These are phyloP conservation scores for Populus euphratica DNA, from an alignment of 345 rosid genomes.

Conservation along the genomic window DNA sequence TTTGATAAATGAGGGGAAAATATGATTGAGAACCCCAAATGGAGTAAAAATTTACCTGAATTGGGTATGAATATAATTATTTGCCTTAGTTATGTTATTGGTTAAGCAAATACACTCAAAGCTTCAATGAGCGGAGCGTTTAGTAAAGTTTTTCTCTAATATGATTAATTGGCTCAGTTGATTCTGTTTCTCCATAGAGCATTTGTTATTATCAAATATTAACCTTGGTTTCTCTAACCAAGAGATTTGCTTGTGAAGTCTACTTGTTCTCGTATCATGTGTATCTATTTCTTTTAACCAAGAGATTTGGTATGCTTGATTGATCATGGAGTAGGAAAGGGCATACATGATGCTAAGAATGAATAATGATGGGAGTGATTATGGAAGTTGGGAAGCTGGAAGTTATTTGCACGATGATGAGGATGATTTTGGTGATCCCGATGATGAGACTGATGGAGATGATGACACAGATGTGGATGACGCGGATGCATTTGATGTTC, in stretches of 20 bases:
- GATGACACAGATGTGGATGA: constrained; percentile 38
- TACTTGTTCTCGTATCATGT: background rate
- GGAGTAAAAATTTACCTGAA: background rate
- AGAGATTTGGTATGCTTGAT: constrained; percentile 1
- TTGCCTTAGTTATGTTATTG: background rate
- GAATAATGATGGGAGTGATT: constrained; percentile 62
- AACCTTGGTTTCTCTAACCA: background rate
- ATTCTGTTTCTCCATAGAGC: background rate
- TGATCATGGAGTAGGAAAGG: constrained; percentile 52
- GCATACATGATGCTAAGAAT: constrained; percentile 85
- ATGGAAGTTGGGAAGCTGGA: constrained; percentile 83
- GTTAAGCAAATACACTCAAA: background rate
- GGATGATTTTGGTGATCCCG: constrained; percentile 62
- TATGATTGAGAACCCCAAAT: background rate
- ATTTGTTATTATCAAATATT: background rate
- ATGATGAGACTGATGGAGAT: constrained; percentile 40
- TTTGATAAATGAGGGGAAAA: background rate
- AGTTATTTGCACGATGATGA: constrained; percentile 52
- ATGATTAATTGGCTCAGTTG: background rate
- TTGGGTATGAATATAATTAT: background rate
- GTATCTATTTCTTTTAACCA: background rate
- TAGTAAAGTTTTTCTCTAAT: background rate
- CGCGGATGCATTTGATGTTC: constrained; percentile 57
- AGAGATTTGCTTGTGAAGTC: background rate
- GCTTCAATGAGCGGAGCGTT: background rate